Percentiles rank a stretch among this genome's conserved stretches.
phyloP scores from a whole-genome alignment of 768 basidiomycete species.

The Mycena filopes region DNA sequence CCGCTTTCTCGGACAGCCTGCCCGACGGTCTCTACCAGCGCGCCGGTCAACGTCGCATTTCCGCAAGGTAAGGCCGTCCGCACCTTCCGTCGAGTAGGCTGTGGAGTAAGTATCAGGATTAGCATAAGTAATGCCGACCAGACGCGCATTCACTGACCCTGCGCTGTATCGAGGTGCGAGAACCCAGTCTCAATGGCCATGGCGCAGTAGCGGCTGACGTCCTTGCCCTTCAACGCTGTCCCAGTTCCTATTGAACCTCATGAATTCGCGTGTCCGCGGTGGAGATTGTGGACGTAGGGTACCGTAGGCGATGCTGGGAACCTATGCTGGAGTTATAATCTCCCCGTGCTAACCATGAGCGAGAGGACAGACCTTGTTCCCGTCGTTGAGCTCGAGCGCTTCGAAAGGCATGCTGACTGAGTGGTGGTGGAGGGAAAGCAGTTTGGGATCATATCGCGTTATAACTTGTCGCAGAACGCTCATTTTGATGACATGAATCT shows the following conservation, averaged over 20 bases:
- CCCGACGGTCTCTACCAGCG: slow-evolving; percentile 47
- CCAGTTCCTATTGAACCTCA: slow-evolving; percentile 54
- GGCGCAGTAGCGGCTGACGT: slow-evolving; percentile 63
- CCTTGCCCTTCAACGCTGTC: slow-evolving; percentile 53
- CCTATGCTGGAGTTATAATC: slow-evolving; percentile 45
- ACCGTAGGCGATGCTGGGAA: slow-evolving; percentile 70
- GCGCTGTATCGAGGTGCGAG: slow-evolving; percentile 72
- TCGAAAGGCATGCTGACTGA: slow-evolving; percentile 16
- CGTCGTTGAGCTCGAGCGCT: slow-evolving; percentile 29
- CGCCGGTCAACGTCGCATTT: background rate
- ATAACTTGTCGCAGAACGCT: background rate
- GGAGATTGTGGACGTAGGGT: background rate
- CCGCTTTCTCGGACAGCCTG: slow-evolving; percentile 57
- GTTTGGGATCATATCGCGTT: no score
- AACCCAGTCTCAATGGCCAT: slow-evolving; percentile 72
- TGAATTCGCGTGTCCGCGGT: background rate
- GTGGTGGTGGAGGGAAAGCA: background rate
- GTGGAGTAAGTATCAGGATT: background rate
- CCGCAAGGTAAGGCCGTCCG: background rate
- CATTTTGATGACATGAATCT: no score
- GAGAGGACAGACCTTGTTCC: slow-evolving; percentile 18
- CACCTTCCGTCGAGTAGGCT: slow-evolving; percentile 33
- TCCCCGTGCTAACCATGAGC: background rate
- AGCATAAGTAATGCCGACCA: background rate
- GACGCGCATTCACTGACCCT: slow-evolving; percentile 46